A percentile compares a stretch with the other conserved stretches of the same genome.
Evolutionary conservation across 1,284 basidiomycete genomes (phyloP).

Genomic region (Trichosporon asahii): DNA sequence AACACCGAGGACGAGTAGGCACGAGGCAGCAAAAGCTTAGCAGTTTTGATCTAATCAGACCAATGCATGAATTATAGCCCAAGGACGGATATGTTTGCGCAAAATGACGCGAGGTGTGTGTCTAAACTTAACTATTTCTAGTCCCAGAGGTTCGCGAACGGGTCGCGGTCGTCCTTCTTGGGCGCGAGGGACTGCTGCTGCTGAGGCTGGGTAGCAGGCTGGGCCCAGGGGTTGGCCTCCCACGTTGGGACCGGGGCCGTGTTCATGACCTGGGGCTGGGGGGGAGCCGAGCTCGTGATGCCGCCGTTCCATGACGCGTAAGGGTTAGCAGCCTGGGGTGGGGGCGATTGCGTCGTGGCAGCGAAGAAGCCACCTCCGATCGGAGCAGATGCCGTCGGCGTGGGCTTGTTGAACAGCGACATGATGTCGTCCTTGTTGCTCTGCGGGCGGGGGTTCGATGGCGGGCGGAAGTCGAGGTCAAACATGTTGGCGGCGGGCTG

Average conservation of each 20-base stretch:
- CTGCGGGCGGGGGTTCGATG: slow-evolving; percentile 26
- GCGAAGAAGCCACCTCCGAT: not conserved
- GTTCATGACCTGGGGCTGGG: slow-evolving; percentile 19
- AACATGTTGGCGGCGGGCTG: slow-evolving; percentile 42
- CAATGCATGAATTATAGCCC: slow-evolving; percentile 2
- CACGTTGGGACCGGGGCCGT: slow-evolving; percentile 31
- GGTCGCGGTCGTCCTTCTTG: slow-evolving; percentile 38
- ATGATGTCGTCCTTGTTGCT: slow-evolving; percentile 50
- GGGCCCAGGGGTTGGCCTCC: slow-evolving; percentile 33
- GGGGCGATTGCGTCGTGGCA: slow-evolving; percentile 15
- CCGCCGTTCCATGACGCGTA: slow-evolving; percentile 44
- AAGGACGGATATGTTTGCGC: not conserved
- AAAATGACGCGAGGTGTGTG: not conserved
- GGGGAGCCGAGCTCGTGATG: slow-evolving; percentile 33
- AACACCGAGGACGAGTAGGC: slow-evolving; percentile 39
- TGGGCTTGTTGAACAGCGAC: slow-evolving; percentile 46
- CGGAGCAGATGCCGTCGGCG: slow-evolving; percentile 21
- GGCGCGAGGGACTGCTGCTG: slow-evolving; percentile 10
- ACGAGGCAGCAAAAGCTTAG: not conserved
- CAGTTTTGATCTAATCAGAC: not conserved
- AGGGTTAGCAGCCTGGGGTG: slow-evolving; percentile 24
- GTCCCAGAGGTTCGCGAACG: slow-evolving; percentile 24
- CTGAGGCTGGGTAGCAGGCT: slow-evolving; percentile 14
- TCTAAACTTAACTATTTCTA: slow-evolving; percentile 6
- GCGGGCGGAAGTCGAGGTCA: slow-evolving; percentile 52